phyloP scores from a whole-genome alignment of 305 asterid species.

The Fraxinus ornus region DNA sequence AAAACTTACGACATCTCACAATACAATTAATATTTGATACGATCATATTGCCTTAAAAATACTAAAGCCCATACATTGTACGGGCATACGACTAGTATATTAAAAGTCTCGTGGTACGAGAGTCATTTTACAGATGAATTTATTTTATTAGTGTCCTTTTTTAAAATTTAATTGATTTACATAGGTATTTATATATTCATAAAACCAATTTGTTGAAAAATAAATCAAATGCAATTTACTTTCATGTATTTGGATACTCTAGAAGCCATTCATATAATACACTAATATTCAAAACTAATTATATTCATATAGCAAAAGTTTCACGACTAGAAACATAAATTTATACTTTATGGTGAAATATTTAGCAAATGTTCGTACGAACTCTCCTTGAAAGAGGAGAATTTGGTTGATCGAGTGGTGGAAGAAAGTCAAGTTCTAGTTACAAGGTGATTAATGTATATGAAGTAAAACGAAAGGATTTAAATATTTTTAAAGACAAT shows the following conservation, averaged over 20 bases:
- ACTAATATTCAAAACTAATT: too few relatives aligned
- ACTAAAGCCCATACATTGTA: too few relatives aligned
- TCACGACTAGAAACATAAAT: too few relatives aligned
- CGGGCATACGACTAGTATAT: too few relatives aligned
- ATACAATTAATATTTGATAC: too few relatives aligned
- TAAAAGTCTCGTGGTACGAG: too few relatives aligned
- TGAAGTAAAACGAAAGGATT: neutral
- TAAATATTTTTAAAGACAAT: neutral
- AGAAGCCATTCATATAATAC: neutral
- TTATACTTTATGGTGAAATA: too few relatives aligned
- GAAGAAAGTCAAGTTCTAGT: neutral
- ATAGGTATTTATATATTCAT: neutral
- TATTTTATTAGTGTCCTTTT: too few relatives aligned
- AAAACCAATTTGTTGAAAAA: neutral
- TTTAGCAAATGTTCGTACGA: neutral
- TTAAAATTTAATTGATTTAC: too few relatives aligned
- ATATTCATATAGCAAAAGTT: neutral
- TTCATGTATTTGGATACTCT: neutral
- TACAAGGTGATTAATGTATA: too few relatives aligned
- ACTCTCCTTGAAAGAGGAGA: neutral
- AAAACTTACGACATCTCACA: too few relatives aligned
- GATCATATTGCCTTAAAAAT: too few relatives aligned
- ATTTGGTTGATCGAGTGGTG: neutral
- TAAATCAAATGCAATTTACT: neutral
- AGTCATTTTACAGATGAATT: neutral